Base-by-base conservation (phyloP, 2,329 filamentous ascomycete genomes). In the Monilinia vaccinii-corymbosi region DNA sequence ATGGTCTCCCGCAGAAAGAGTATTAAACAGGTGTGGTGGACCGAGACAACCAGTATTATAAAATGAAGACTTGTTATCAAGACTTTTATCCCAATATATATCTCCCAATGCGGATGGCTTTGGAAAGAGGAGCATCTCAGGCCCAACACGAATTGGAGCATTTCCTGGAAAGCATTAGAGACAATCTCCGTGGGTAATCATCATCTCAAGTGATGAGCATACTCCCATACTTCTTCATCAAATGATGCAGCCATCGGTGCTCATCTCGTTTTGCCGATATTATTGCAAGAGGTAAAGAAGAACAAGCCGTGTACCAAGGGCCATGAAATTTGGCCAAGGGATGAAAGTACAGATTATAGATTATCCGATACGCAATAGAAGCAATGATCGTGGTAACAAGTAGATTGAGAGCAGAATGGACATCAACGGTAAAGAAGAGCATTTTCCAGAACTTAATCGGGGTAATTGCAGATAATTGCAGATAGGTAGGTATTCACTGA, bases 1-100 rank as follows among this genome's bases (percentile, higher is more conserved):
- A 34, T 58, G 56, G 0, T 40, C 46, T 11, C 9, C 18, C 13
- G 10, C 23, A 18, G 45, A 13, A 18, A 58, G 38, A n/a, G 56
- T 13, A 34, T 34, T n/a, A 13, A 58, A 58, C 10, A 75, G 55
- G 44, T 70, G 68, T 0, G 70, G 70, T 6, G 73, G 73, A 0
- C 74, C 74, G 0, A 76, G 62, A 0, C 70, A 67, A 3, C 73
- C 73, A 9, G 70, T 72, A 6, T 68, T 68, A 60, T 76, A 75
- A 10, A 74, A 60, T 1, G 64, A 62, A 1, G 66, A 60, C 55
- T 75, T 76, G 16, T 64, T 62, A 60, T 77, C 75, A 46, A 68
- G 72, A 28, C 69, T 68, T 2, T 71, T 66, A 34, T 73, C 71
- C 69, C 73, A 72, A 65, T 76, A 76, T 52, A 77, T 76, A 32